A percentile compares a stretch with the other conserved stretches of the same genome.
Conservation (phyloP, 78 protist genomes). For the Pigoraptor vietnamica region DNA sequence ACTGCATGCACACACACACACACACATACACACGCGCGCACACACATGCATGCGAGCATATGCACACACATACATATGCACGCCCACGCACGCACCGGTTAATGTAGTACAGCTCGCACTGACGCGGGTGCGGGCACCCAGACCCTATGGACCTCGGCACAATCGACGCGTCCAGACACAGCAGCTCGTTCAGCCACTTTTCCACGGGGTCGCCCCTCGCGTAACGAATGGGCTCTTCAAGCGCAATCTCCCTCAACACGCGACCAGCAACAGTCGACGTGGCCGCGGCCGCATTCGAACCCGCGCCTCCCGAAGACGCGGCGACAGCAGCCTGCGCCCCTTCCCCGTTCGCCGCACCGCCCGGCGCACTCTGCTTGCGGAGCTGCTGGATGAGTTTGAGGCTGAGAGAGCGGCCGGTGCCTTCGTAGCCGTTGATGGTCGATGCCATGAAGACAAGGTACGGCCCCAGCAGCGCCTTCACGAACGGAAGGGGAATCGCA, state of each 20-base stretch:
- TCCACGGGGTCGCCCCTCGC: constrained; percentile 64
- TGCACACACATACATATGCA: too few species aligned
- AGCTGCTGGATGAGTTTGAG: constrained; percentile 94
- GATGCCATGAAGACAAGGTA: constrained; percentile 89
- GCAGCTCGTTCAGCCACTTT: constrained; percentile 77
- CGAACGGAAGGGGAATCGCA: constrained; percentile 97
- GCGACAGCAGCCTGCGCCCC: too few species aligned
- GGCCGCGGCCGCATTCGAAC: background rate
- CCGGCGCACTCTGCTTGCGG: constrained; percentile 43
- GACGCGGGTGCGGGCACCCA: constrained; percentile 80
- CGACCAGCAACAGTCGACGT: constrained; percentile 1
- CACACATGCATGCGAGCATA: too few species aligned
- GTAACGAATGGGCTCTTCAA: constrained; percentile 96
- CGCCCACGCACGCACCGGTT: too few species aligned
- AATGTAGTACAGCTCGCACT: constrained; percentile 91
- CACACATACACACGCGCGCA: too few species aligned
- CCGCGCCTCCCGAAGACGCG: background rate
- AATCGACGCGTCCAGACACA: constrained; percentile 84
- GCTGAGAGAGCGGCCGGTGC: constrained; percentile 98
- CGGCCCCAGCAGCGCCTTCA: constrained; percentile 76
- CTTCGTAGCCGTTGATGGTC: constrained; percentile 96
- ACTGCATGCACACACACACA: too few species aligned
- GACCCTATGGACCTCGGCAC: background rate
- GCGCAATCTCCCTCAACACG: constrained; percentile 72
- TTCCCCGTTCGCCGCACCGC: too few species aligned